A percentile compares a stretch with the other conserved stretches of the same genome.
These are phyloP conservation scores for Sideroxylon spinosum DNA, from an alignment of 179 eudicot species.

Conservation along the genomic window DNA sequence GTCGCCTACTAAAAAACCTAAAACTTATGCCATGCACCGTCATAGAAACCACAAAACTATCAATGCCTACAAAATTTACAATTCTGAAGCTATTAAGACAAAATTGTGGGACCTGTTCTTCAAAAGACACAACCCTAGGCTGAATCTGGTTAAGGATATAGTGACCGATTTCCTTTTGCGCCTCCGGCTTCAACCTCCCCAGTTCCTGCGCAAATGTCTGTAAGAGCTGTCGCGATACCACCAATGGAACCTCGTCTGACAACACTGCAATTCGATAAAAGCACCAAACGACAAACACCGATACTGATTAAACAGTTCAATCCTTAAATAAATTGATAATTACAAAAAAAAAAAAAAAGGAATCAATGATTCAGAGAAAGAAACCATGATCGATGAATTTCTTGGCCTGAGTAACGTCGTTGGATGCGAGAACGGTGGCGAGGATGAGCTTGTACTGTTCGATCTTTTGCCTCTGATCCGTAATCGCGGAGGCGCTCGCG, in stretches of 20 bases:
- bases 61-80: neutral
- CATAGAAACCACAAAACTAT: neutral
- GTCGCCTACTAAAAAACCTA: too few relatives aligned
- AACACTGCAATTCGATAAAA: constrained; percentile 40
- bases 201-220: constrained; percentile 83
- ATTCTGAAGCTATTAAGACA: neutral
- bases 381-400: constrained; percentile 85
- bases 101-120: constrained; percentile 63
- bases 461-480: constrained; percentile 88
- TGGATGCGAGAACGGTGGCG: constrained; percentile 62
- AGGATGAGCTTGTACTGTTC: constrained; percentile 90
- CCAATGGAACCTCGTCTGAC: constrained; percentile 92
- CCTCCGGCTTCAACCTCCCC: constrained; percentile 68
- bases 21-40: too few relatives aligned
- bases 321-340: neutral
- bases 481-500: constrained; percentile 72
- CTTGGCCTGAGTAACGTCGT: constrained; percentile 59
- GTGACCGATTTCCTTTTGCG: constrained; percentile 90
- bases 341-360: neutral
- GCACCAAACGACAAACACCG: neutral
- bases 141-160: constrained; percentile 89
- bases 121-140: constrained; percentile 94
- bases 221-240: constrained; percentile 86
- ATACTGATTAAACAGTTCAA: neutral
- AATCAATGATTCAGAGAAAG: neutral